Evolutionary conservation across 2,329 filamentous ascomycete species (phyloP), one percentile per base, ranked within the genome.

Genomic region (Cercospora sesami): DNA sequence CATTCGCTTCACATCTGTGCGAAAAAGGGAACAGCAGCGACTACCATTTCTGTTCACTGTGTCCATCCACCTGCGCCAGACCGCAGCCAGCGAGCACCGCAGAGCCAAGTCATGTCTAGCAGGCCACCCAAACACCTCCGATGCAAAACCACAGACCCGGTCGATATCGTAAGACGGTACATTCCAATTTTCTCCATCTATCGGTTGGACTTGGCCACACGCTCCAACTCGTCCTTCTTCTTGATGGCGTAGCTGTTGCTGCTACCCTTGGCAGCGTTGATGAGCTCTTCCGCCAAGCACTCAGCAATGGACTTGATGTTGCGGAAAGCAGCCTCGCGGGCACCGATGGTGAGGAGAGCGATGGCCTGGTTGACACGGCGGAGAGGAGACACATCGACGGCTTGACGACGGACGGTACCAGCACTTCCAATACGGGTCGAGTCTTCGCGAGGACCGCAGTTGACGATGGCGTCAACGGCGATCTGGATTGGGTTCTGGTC

Each of bases 191-290:
- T 39, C 62, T 33, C 63, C 70, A 66, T 94, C 94, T 98, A 99
- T 91, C 95, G 92, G 91, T 99, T 99, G 90, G 89, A 93, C 93
- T 99, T 99, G 86, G 95, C 95, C 80, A 99, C 95, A 95, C 95
- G 95, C 91, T 99, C 95, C 87, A 99, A 86, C 91, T 99, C 96
- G 85, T 99, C 95, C 94, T 99, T 99, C 93, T 99, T 99, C 93
- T 99, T 99, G 91, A 99, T 99, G 81, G 96, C 95, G 85, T 98
- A 99, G 78, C 94, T 97, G 93, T 99, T 99, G 87, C 92, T 96
- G 90, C 91, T 96, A 82, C 95, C 95, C 93, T 99, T 99, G 85
- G 96, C 96, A 83, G 96, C 96, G 89, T 99, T 99, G 91, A 99
- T 98, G 84, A 99, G 90, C 90, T 99, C 95, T 87, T 99, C 96